A percentile compares a stretch with the other conserved stretches of the same genome.
phyloP scores from a whole-genome alignment of 176 grass and related monocot species.

The Cocos nucifera region DNA sequence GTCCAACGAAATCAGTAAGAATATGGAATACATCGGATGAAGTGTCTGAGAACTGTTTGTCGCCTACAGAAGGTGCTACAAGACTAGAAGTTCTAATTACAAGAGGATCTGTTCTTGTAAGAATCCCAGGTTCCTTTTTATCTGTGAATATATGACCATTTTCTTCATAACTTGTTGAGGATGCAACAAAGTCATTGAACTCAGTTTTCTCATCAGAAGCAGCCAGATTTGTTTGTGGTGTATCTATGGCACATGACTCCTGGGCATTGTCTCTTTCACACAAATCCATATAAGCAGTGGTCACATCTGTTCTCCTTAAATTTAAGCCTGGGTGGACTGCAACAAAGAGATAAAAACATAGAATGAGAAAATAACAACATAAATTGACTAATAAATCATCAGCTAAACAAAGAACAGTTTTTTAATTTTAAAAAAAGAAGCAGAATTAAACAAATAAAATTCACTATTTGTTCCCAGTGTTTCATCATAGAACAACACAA shows the following conservation, averaged over 20 bases:
- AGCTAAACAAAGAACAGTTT: too few species aligned
- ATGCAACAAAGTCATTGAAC: constrained; percentile 29
- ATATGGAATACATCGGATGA: neutral
- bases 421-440: too few species aligned
- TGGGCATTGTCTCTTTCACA: constrained; percentile 23
- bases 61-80: constrained; percentile 11
- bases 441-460: too few species aligned
- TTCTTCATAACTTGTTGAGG: constrained; percentile 38
- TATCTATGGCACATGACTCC: constrained; percentile 28
- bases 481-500: too few species aligned
- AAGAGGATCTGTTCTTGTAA: constrained; percentile 26
- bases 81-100: constrained; percentile 22
- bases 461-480: too few species aligned
- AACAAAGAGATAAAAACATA: constrained; percentile 11
- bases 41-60: constrained; percentile 17
- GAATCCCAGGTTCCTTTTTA: constrained; percentile 16
- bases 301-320: constrained; percentile 30
- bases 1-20: neutral
- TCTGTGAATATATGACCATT: constrained; percentile 23
- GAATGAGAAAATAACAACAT: neutral
- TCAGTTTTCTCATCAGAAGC: constrained; percentile 33
- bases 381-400: neutral
- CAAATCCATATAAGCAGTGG: constrained; percentile 33
- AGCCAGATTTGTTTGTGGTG: constrained; percentile 30
- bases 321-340: constrained; percentile 23